Base-by-base conservation (phyloP, 345 rosid genomes). In the Laguncularia racemosa region DNA sequence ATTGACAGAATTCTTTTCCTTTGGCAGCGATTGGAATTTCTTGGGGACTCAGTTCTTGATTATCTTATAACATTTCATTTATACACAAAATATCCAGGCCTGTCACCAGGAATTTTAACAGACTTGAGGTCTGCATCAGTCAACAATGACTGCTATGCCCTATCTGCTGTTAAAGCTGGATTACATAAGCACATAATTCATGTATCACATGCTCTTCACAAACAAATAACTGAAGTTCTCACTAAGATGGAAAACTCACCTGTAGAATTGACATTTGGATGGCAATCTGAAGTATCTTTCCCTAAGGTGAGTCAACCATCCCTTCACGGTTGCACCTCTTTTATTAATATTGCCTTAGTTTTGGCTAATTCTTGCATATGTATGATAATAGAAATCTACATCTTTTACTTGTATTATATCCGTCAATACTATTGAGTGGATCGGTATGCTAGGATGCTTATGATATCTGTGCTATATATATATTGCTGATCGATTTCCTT, bases 101-200 rank as follows among this genome's bases (percentile, higher is more conserved):
- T 89, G 65, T 76, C 92, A 14, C 99, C 99, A 4, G 96, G 96
- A 51, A 49, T 78, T 52, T 67, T 93, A 53, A 93, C 97, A 0
- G 97, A 93, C 60, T 52, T 93, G 96, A 76, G 99, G 60, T 93
- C 99, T 40, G 92, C 97, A 44, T 93, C 97, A 2, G 96, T 89
- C 50, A 93, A 93, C 75, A 93, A 93, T 28, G 91, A 87, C 28
- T 85, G 81, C 50, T 93, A 87, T 60, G 99, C 96, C 2, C 78
- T 10, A 51, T 77, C 78, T 28, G 78, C 86, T 0, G 61, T 85
- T 17, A 89, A 68, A 76, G 74, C 60, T 20, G 84, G 73, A 46
- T 63, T 93, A 55, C 83, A 93, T 56, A 81, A 79, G 68, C 78
- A 87, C 62, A 81, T 93, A 18, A 84, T 85, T 44, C 80, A 93